Evolutionary conservation across 441 rosid genomes (phyloP).

Genomic region (Codiaeum variegatum): DNA sequence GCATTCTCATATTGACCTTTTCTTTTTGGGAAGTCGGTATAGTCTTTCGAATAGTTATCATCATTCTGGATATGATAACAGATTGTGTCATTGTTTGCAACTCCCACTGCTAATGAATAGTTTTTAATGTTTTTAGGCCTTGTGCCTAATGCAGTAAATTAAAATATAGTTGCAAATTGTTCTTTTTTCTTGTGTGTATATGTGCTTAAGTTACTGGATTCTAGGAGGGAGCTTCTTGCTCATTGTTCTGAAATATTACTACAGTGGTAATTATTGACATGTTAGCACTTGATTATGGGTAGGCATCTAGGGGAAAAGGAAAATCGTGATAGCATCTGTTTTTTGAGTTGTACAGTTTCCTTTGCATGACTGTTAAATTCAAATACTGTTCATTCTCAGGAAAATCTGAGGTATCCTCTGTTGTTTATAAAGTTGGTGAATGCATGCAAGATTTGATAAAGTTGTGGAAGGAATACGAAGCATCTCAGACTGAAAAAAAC

Average conservation of each 20-base stretch:
- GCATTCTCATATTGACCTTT: neutral
- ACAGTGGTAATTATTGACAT: conserved; percentile 14
- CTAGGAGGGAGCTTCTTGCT: neutral
- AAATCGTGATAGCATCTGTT: neutral
- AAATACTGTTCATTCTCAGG: conserved; percentile 51
- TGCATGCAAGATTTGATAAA: conserved; percentile 97
- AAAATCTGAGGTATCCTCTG: conserved; percentile 72
- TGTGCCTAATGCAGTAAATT: neutral
- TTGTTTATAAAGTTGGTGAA: conserved; percentile 95
- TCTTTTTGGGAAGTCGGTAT: neutral
- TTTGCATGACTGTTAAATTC: conserved; percentile 7
- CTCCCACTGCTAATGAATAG: neutral
- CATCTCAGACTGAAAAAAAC: conserved; percentile 64
- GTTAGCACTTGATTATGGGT: conserved; percentile 16
- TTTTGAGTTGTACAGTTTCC: conserved; percentile 13
- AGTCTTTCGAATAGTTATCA: neutral
- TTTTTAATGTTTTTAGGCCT: neutral
- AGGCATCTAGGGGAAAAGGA: neutral
- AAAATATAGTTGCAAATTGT: neutral
- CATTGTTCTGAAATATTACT: conserved; percentile 6
- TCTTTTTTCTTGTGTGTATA: neutral
- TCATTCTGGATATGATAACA: neutral
- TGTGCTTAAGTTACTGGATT: neutral
- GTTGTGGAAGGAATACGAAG: conserved; percentile 84
- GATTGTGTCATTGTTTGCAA: neutral